phyloP scores from a whole-genome alignment of 1,284 basidiomycete species.

The Pseudozyma sp. region DNA sequence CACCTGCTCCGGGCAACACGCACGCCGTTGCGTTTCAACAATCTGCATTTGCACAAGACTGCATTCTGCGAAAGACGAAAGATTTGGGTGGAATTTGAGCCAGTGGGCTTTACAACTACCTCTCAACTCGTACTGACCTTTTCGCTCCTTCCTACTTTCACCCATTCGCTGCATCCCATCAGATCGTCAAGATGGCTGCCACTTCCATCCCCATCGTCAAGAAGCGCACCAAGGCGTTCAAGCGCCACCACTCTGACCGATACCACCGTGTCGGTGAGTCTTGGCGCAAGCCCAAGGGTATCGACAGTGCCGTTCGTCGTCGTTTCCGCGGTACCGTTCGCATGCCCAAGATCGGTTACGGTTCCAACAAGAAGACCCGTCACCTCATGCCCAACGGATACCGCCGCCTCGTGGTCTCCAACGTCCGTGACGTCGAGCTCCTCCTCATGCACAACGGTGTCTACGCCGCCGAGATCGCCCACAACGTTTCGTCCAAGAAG shows the following conservation, averaged over 20 bases:
- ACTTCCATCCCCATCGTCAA: conserved; percentile 68
- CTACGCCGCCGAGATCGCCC: conserved; percentile 96
- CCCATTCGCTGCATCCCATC: not conserved
- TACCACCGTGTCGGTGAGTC: conserved; percentile 66
- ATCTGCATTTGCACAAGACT: too few relatives aligned
- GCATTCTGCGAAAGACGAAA: conserved; percentile 3
- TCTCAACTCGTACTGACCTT: conserved; percentile 17
- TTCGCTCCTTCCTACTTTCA: not conserved
- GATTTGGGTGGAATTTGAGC: not conserved
- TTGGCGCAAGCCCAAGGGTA: conserved; percentile 69
- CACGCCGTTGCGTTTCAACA: too few relatives aligned
- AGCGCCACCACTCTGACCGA: conserved; percentile 68
- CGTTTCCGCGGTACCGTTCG: conserved; percentile 65
- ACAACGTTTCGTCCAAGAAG: conserved; percentile 97
- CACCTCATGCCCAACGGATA: conserved; percentile 69
- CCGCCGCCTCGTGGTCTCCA: conserved; percentile 68
- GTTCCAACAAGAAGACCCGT: conserved; percentile 69
- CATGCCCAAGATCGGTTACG: conserved; percentile 69
- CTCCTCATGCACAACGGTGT: conserved; percentile 84
- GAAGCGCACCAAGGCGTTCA: conserved; percentile 68
- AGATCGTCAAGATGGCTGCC: conserved; percentile 64
- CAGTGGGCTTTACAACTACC: not conserved
- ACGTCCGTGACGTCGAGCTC: conserved; percentile 67
- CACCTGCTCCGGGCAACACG: too few relatives aligned
- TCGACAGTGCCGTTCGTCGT: conserved; percentile 66